Base-by-base conservation (phyloP, 176 grass and related monocot genomes). In the Oryza punctata region DNA sequence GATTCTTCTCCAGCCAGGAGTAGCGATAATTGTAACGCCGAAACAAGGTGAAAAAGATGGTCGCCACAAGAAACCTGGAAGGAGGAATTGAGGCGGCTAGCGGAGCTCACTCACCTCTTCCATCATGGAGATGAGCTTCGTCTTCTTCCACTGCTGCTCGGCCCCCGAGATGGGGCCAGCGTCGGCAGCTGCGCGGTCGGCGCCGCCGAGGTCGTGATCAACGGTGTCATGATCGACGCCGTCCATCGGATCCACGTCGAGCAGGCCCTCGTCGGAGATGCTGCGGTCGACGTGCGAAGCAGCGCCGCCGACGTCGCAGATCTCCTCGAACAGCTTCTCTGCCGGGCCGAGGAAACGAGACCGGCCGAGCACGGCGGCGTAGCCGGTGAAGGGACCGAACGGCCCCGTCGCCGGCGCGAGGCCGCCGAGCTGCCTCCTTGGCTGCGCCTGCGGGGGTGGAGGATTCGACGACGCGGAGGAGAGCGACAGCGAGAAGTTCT, bases 141-240 rank as follows among this genome's bases (percentile, higher is more conserved):
- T 92, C 87, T 99, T 99, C 89, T 89, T 99, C 97, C 97, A 99
- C 84, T 91, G 93, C 78, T 90, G 90, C 89, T 99, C 97, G 40
- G 77, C 76, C 28, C 89, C 73, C 28, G 87, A 87, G 6, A 93
- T 87, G 30, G 80, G 67, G 0, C 85, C 82, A 4, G 70, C 67
- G 61, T 93, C 91, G 7, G 33, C 70, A 5, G 65, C 72, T 6
- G 76, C 89, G 24, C 78, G 74, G 41, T 72, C 68, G 61, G 28
- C 91, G 73, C 15, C 70, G 75, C 89, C 81, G 60, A 94, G 68
- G 26, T 92, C 90, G 25, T 90, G 78, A 12, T 77, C 78, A 66
- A 81, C 12, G 59, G 21, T 35, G 44, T 83, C 89, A 54, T 21
- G 50, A 54, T 54, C 50, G 18, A 73, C 60, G 11, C 35, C 85